Evolutionary conservation across 176 grass and related monocot species (phyloP).

Genomic region (Secale cereale): DNA sequence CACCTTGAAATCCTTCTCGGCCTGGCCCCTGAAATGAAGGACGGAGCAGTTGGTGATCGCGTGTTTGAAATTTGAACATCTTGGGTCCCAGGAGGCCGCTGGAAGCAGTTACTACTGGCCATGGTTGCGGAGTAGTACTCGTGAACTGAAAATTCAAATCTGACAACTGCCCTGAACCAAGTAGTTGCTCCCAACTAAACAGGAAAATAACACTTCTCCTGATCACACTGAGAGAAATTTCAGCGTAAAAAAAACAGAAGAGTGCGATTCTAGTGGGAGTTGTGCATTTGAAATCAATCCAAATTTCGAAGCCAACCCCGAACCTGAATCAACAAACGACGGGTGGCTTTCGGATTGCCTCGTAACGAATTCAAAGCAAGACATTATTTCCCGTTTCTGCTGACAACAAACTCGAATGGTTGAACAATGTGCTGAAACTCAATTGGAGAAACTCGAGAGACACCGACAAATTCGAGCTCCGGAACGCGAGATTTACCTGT

Average conservation of each 20-base stretch:
- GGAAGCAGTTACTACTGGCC: neutral
- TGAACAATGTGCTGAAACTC: neutral
- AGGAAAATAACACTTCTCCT: neutral
- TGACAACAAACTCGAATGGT: neutral
- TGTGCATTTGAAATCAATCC: neutral
- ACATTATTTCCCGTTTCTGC: neutral
- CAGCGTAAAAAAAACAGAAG: neutral
- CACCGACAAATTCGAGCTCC: neutral
- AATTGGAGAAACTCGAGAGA: neutral
- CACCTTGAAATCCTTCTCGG: constrained; percentile 80
- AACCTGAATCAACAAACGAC: neutral
- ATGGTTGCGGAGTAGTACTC: neutral
- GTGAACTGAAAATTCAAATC: constrained; percentile 23
- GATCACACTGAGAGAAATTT: neutral
- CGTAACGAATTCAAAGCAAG: neutral
- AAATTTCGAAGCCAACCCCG: neutral
- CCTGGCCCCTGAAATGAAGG: constrained; percentile 67
- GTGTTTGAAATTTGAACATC: constrained; percentile 6
- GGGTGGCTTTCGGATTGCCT: no score
- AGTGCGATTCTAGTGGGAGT: neutral
- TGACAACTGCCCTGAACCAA: neutral
- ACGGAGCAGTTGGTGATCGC: neutral
- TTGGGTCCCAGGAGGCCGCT: neutral
- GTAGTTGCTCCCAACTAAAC: neutral
- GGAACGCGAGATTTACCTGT: constrained; percentile 43